Percentiles rank a stretch among this genome's conserved stretches.
Conservation (phyloP, 179 eudicot species). For the Heliamphora pulchella region DNA sequence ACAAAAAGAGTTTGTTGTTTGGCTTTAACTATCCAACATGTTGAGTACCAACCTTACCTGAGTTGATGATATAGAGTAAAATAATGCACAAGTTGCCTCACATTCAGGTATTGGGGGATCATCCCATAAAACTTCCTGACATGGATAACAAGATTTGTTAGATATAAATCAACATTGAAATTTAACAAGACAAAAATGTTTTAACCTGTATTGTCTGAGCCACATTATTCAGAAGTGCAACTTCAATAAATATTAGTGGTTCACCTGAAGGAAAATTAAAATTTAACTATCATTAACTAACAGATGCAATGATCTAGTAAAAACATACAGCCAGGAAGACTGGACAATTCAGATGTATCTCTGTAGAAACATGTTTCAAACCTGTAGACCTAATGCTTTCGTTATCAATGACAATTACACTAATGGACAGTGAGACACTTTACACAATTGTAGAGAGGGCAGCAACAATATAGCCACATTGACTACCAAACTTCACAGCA, state of each 20-base stretch:
- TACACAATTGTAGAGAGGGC: background rate
- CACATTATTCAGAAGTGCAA: slow-evolving; percentile 70
- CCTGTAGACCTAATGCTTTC: background rate
- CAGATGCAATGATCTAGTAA: slow-evolving; percentile 2
- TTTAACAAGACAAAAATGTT: background rate
- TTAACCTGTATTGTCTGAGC: slow-evolving; percentile 79
- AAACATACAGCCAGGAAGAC: background rate
- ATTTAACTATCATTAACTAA: background rate
- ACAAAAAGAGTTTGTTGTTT: background rate
- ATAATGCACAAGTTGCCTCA: slow-evolving; percentile 89
- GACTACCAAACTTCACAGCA: background rate
- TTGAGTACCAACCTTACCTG: slow-evolving; percentile 43
- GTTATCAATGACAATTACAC: background rate
- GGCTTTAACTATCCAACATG: background rate
- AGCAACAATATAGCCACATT: background rate
- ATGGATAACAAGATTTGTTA: slow-evolving; percentile 14
- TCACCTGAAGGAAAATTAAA: slow-evolving; percentile 55
- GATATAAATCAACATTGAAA: background rate
- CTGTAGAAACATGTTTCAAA: background rate
- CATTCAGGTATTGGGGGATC: slow-evolving; percentile 77
- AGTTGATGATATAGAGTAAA: slow-evolving; percentile 93
- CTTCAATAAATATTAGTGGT: slow-evolving; percentile 97
- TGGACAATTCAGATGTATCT: background rate
- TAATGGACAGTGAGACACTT: background rate
- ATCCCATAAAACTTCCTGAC: slow-evolving; percentile 93